Evolutionary conservation across 176 grass and related monocot species (phyloP).

Genomic region (Rhynchospora breviuscula): DNA sequence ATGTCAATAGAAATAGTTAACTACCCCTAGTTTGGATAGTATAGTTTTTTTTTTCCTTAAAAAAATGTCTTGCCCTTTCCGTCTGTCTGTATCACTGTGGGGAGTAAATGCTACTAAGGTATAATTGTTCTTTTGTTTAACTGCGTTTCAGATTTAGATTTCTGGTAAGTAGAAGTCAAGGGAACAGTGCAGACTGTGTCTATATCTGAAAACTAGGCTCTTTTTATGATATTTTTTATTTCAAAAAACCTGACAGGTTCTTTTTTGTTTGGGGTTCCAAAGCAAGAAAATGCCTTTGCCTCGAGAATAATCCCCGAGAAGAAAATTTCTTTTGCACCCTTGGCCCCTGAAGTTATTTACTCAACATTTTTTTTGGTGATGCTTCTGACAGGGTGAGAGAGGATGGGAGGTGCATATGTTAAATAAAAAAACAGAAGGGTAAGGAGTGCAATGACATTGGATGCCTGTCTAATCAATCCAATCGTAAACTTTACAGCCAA

Average conservation of each 20-base stretch:
- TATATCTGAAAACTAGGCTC: conserved; percentile 21
- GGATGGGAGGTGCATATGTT: not conserved
- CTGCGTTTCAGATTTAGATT: not conserved
- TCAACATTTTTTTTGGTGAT: not conserved
- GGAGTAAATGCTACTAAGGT: conserved; percentile 3
- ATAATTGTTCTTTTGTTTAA: conserved; percentile 13
- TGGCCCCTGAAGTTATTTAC: not conserved
- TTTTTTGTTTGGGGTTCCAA: conserved; percentile 50
- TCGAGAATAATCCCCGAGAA: conserved; percentile 55
- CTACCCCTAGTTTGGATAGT: not conserved
- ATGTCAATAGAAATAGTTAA: not conserved
- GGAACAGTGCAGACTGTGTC: conserved; percentile 22
- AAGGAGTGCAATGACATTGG: conserved; percentile 18
- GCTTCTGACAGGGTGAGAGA: not conserved
- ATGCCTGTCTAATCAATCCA: conserved; percentile 29
- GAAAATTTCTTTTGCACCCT: conserved; percentile 24
- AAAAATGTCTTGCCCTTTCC: not conserved
- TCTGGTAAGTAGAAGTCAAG: conserved; percentile 15
- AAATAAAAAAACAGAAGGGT: conserved; percentile 22
- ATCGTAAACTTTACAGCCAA: conserved; percentile 19
- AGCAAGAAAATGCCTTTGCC: conserved; percentile 32
- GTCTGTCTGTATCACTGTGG: not conserved
- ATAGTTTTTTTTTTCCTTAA: not conserved
- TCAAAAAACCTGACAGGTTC: conserved; percentile 33
- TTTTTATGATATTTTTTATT: conserved; percentile 9